Evolutionary conservation across 805 yeast genomes (phyloP).

Genomic region (Metschnikowia lachancei): DNA sequence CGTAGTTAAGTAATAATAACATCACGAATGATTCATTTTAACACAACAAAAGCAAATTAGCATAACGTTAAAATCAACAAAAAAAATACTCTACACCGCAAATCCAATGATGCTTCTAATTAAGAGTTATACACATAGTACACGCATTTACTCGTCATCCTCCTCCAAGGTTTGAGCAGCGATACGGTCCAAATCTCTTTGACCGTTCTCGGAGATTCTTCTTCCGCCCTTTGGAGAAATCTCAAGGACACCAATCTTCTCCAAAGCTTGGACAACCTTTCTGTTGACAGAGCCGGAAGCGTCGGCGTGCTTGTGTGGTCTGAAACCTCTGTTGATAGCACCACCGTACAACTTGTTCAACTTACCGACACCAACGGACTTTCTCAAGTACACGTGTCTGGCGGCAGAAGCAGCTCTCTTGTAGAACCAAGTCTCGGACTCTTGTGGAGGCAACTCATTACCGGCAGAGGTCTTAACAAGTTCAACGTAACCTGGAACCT

Average conservation of each 20-base stretch:
- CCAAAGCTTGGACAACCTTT: conserved; percentile 95
- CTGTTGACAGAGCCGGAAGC: conserved; percentile 99
- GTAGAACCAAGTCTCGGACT: conserved; percentile 99
- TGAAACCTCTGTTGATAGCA: conserved; percentile 97
- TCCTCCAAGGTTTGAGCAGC: conserved; percentile 97
- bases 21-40: too few species aligned
- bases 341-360: conserved; percentile 99
- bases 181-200: conserved; percentile 99
- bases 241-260: conserved; percentile 97
- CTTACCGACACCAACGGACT: conserved; percentile 98
- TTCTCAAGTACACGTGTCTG: conserved; percentile 99
- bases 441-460: conserved; percentile 99
- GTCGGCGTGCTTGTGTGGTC: conserved; percentile 97
- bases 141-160: conserved; percentile 52
- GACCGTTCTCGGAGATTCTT: conserved; percentile 98
- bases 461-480: conserved; percentile 98
- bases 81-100: background rate
- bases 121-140: conserved; percentile 19
- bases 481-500: conserved; percentile 99
- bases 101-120: conserved; percentile 17
- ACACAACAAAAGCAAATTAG: background rate
- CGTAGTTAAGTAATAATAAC: background rate
- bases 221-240: conserved; percentile 98
- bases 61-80: background rate
- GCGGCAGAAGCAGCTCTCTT: conserved; percentile 99